phyloP scores from a whole-genome alignment of 768 basidiomycete genomes.

The Rhodosporidiobolus sp. region DNA sequence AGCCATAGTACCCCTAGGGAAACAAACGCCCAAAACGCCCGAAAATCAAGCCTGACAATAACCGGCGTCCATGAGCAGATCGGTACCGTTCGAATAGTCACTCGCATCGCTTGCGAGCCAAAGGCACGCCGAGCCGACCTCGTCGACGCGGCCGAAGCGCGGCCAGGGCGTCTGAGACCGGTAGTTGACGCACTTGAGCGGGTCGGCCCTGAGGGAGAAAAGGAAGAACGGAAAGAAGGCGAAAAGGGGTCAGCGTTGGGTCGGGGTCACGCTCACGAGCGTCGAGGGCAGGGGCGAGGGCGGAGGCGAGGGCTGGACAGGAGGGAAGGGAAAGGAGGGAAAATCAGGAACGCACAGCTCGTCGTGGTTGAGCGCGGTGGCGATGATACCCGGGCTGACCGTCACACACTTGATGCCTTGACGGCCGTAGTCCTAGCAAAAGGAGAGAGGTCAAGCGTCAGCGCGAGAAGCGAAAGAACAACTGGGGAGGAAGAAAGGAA shows the following conservation, averaged over 20 bases:
- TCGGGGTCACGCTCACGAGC: too few species aligned
- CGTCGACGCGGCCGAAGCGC: constrained; percentile 17
- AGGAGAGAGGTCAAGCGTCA: not conserved
- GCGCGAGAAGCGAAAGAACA: too few species aligned
- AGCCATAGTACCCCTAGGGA: too few species aligned
- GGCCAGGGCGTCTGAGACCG: constrained; percentile 15
- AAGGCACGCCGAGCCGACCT: not conserved
- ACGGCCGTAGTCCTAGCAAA: constrained; percentile 6
- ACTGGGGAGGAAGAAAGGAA: too few species aligned
- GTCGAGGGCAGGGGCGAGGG: too few species aligned
- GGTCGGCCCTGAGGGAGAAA: constrained; percentile 9
- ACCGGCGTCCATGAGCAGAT: constrained; percentile 9
- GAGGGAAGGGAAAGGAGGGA: not conserved
- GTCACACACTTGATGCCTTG: constrained; percentile 20
- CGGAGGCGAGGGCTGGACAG: not conserved
- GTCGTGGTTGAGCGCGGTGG: constrained; percentile 7
- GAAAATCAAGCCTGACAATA: not conserved
- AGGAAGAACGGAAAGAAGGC: too few species aligned
- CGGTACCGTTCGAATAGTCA: not conserved
- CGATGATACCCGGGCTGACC: constrained; percentile 12
- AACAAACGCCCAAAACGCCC: too few species aligned
- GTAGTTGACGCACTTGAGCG: constrained; percentile 7
- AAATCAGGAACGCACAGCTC: constrained; percentile 2
- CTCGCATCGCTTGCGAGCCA: not conserved
- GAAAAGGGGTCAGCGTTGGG: too few species aligned